phyloP scores from a whole-genome alignment of 2,329 filamentous ascomycete species.

The Phyllosticta paracitricarpa region DNA sequence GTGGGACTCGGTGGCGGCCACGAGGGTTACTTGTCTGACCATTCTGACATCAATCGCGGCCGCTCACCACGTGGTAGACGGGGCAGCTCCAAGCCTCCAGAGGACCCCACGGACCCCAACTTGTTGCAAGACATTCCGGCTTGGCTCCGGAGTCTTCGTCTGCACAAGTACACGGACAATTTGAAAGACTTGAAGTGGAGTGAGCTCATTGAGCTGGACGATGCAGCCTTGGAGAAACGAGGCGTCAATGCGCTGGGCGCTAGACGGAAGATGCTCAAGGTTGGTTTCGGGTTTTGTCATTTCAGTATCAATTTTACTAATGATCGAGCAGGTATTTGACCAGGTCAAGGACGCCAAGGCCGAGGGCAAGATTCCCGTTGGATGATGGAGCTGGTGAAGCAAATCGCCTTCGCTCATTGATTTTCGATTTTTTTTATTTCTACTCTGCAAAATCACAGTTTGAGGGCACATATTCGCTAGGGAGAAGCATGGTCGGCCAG shows the following conservation, averaged over 20 bases:
- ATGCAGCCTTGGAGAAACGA: conserved; percentile 82
- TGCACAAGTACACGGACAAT: conserved; percentile 99
- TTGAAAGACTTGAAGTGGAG: conserved; percentile 96
- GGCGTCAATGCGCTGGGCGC: conserved; percentile 94
- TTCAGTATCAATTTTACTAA: neutral
- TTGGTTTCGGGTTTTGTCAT: conserved; percentile 26
- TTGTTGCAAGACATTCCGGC: conserved; percentile 90
- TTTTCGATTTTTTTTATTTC: neutral
- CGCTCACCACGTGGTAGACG: conserved; percentile 85
- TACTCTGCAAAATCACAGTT: neutral
- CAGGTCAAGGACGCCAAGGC: conserved; percentile 64
- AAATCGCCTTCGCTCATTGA: neutral
- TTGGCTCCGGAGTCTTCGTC: conserved; percentile 85
- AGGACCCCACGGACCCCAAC: conserved; percentile 86
- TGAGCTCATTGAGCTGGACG: conserved; percentile 82
- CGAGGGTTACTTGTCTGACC: conserved; percentile 87
- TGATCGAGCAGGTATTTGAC: conserved; percentile 64
- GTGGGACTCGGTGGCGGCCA: conserved; percentile 38
- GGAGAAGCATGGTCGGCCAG: neutral
- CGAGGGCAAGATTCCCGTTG: conserved; percentile 24
- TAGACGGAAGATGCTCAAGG: conserved; percentile 96
- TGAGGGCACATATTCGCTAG: neutral
- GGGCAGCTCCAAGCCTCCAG: conserved; percentile 92
- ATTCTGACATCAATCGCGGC: conserved; percentile 82
- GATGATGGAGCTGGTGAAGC: neutral